phyloP scores from a whole-genome alignment of 2,329 filamentous ascomycete species.

The Leptographium lundbergii region DNA sequence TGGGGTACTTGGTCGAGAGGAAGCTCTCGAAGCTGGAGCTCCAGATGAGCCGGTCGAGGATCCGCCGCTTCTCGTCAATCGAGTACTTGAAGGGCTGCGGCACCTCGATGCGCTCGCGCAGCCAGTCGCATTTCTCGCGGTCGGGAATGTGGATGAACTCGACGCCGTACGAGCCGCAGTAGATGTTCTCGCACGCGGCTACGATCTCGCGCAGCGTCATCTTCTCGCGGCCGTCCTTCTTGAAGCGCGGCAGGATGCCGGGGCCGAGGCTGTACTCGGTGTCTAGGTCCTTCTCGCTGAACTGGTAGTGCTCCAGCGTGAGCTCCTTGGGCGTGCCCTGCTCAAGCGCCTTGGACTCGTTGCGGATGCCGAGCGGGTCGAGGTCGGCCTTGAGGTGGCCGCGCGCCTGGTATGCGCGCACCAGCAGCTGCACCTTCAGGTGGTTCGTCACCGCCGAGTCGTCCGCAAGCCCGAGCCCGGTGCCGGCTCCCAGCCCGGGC shows the following conservation, averaged over 20 bases:
- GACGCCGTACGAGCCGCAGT: constrained; percentile 93
- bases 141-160: constrained; percentile 99
- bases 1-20: constrained; percentile 93
- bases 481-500: constrained; percentile 50
- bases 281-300: constrained; percentile 87
- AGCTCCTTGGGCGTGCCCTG: constrained; percentile 70
- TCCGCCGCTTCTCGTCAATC: constrained; percentile 94
- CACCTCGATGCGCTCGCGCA: constrained; percentile 87
- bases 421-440: constrained; percentile 92
- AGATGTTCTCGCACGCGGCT: constrained; percentile 82
- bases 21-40: constrained; percentile 95
- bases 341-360: constrained; percentile 47
- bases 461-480: constrained; percentile 50
- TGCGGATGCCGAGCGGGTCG: constrained; percentile 87
- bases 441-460: constrained; percentile 87
- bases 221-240: constrained; percentile 75
- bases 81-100: constrained; percentile 94
- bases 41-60: constrained; percentile 96
- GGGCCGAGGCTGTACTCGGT: constrained; percentile 85
- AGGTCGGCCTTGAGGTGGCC: constrained; percentile 98
- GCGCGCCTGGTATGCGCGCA: constrained; percentile 93
- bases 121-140: constrained; percentile 95
- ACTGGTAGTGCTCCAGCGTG: constrained; percentile 85
- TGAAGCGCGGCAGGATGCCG: constrained; percentile 90
- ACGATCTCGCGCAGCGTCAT: constrained; percentile 96